A percentile compares a stretch with the other conserved stretches of the same genome.
phyloP scores from a whole-genome alignment of 2,329 filamentous ascomycete genomes.

The Atkinsonella hypoxylon region DNA sequence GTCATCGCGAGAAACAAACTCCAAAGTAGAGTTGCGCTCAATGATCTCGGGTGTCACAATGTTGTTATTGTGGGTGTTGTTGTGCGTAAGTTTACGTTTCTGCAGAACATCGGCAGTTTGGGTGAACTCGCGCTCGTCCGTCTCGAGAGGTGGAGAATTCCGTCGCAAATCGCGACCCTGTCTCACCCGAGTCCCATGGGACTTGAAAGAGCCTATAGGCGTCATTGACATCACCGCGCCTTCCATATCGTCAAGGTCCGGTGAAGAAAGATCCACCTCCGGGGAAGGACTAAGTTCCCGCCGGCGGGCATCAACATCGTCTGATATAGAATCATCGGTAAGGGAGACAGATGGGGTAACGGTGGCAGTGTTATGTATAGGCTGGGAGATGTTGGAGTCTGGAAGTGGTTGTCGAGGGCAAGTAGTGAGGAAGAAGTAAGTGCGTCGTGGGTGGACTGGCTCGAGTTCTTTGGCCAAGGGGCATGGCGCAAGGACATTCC shows the following conservation, averaged over 20 bases:
- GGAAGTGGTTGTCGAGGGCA: conserved; percentile 72
- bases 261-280: conserved; percentile 80
- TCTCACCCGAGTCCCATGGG: conserved; percentile 23
- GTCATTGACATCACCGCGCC: conserved; percentile 50
- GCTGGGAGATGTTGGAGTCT: conserved; percentile 21
- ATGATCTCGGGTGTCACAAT: conserved; percentile 15
- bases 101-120: conserved; percentile 82
- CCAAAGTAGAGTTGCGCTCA: conserved; percentile 19
- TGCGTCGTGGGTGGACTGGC: conserved; percentile 81
- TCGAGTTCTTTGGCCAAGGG: conserved; percentile 89
- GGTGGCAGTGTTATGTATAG: conserved; percentile 31
- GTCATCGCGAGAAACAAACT: conserved; percentile 33
- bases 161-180: conserved; percentile 40
- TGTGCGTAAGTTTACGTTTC: conserved; percentile 43
- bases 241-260: conserved; percentile 68
- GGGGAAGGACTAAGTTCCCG: conserved; percentile 76
- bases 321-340: conserved; percentile 40
- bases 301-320: conserved; percentile 60
- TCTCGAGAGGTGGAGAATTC: conserved; percentile 81
- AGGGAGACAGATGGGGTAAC: conserved; percentile 74
- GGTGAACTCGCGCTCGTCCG: conserved; percentile 93
- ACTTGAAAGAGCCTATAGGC: conserved; percentile 52
- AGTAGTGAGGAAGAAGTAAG: conserved; percentile 95
- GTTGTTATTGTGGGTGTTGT: conserved; percentile 30
- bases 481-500: conserved; percentile 68